Percentiles rank a stretch among this genome's conserved stretches.
phyloP scores from a whole-genome alignment of 2,329 filamentous ascomycete genomes.

The Didymella arachidicola region DNA sequence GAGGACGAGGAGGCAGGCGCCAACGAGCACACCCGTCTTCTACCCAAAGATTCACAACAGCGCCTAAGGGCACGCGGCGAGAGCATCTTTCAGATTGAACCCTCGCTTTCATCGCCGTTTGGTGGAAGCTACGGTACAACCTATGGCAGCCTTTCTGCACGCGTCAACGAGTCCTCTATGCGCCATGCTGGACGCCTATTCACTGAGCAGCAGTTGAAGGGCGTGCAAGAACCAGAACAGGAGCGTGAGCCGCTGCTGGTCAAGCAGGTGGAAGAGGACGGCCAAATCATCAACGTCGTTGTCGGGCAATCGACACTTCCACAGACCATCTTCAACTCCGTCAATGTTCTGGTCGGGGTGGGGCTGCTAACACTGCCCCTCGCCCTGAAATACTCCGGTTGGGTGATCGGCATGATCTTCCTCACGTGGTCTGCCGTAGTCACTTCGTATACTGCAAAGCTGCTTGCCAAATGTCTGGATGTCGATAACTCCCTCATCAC shows the following conservation, averaged over 20 bases:
- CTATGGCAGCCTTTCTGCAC: slow-evolving; percentile 66
- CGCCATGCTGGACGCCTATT: slow-evolving; percentile 63
- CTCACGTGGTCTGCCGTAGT: slow-evolving; percentile 75
- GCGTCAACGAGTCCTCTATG: slow-evolving; percentile 64
- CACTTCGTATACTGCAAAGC: slow-evolving; percentile 84
- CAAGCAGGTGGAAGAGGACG: slow-evolving; percentile 83
- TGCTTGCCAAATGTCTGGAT: slow-evolving; percentile 88
- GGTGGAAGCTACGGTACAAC: slow-evolving; percentile 74
- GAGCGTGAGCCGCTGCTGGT: slow-evolving; percentile 78
- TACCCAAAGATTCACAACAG: slow-evolving; percentile 40
- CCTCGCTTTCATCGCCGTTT: slow-evolving; percentile 69
- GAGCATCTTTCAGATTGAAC: slow-evolving; percentile 59
- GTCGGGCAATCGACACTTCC: slow-evolving; percentile 94
- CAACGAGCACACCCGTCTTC: slow-evolving; percentile 41
- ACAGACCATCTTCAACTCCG: slow-evolving; percentile 96
- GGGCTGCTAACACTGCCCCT: slow-evolving; percentile 88
- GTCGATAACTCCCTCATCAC: slow-evolving; percentile 86
- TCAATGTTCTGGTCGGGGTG: slow-evolving; percentile 90
- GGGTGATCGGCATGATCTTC: slow-evolving; percentile 81
- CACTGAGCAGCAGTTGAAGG: slow-evolving; percentile 56
- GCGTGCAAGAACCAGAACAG: slow-evolving; percentile 54
- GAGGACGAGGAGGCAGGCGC: slow-evolving; percentile 46
- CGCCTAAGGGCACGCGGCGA: slow-evolving; percentile 49
- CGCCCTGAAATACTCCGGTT: slow-evolving; percentile 85
- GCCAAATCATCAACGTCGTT: slow-evolving; percentile 82